Percentiles rank a stretch among this genome's conserved stretches.
Evolutionary conservation across 2,329 filamentous ascomycete genomes (phyloP).

Genomic region (Meredithiella fracta): DNA sequence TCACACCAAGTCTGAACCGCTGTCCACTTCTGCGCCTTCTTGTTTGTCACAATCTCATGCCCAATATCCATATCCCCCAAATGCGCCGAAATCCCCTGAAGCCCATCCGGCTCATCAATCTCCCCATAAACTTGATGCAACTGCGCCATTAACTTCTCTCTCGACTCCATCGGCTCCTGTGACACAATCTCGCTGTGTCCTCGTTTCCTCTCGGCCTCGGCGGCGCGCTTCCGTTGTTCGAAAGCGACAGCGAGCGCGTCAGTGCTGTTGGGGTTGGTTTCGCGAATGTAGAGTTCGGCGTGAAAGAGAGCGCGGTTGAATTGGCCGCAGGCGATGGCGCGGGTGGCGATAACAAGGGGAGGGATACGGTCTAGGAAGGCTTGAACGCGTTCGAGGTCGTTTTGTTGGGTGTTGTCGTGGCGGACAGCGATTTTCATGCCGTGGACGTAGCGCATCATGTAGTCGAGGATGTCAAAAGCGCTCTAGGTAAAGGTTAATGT

Average conservation of each 20-base stretch:
- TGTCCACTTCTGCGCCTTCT: constrained; percentile 83
- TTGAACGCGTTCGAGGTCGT: constrained; percentile 33
- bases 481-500: constrained; percentile 35
- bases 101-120: constrained; percentile 92
- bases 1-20: constrained; percentile 98
- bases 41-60: constrained; percentile 82
- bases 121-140: constrained; percentile 91
- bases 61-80: constrained; percentile 77
- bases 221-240: constrained; percentile 17
- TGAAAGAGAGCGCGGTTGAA: constrained; percentile 87
- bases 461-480: constrained; percentile 80
- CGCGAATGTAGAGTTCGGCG: constrained; percentile 72
- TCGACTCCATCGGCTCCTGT: constrained; percentile 18
- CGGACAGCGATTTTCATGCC: constrained; percentile 27
- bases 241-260: background rate
- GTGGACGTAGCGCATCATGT: constrained; percentile 79
- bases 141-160: constrained; percentile 43
- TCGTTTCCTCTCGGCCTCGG: constrained; percentile 26
- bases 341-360: constrained; percentile 54
- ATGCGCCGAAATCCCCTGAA: constrained; percentile 84
- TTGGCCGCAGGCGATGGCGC: constrained; percentile 85
- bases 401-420: constrained; percentile 25
- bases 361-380: constrained; percentile 48
- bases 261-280: constrained; percentile 17
- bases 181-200: constrained; percentile 27